Evolutionary conservation across 1,284 basidiomycete genomes (phyloP).

Genomic region (Ceratobasidium theobromae): DNA sequence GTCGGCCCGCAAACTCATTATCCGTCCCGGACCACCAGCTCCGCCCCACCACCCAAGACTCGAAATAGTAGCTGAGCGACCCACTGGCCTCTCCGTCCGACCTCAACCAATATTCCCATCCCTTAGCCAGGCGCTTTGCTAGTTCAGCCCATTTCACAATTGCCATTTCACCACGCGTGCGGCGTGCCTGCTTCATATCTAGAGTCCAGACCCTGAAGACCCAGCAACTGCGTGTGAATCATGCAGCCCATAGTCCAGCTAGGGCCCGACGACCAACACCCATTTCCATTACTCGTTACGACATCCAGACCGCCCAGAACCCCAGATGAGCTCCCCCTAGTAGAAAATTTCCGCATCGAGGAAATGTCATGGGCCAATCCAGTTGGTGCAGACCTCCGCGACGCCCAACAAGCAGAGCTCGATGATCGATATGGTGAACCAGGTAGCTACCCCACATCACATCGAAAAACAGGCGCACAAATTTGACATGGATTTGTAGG

Average conservation of each 20-base stretch:
- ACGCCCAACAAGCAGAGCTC: constrained; percentile 20
- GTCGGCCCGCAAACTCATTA: too few species aligned
- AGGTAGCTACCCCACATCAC: background rate
- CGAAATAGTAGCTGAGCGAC: too few species aligned
- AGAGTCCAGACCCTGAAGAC: too few species aligned
- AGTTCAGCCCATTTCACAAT: too few species aligned
- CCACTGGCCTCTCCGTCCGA: too few species aligned
- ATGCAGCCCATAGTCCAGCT: constrained; percentile 28
- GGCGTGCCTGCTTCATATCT: background rate
- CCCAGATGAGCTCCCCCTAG: background rate
- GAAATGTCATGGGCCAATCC: constrained; percentile 27
- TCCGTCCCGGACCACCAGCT: too few species aligned
- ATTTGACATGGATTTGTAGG: background rate
- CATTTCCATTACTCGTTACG: constrained; percentile 17
- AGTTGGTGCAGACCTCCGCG: constrained; percentile 7
- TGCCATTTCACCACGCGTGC: too few species aligned
- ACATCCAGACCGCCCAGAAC: constrained; percentile 1
- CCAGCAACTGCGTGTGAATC: too few species aligned
- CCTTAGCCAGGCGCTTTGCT: too few species aligned
- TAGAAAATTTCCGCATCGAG: constrained; percentile 16
- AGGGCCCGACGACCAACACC: constrained; percentile 14
- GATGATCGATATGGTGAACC: constrained; percentile 1
- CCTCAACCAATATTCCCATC: too few species aligned
- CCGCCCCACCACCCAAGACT: too few species aligned
- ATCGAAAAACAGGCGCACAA: background rate